Evolutionary conservation across 2,329 filamentous ascomycete species (phyloP).

Genomic region (Colletotrichum eremochloae): DNA sequence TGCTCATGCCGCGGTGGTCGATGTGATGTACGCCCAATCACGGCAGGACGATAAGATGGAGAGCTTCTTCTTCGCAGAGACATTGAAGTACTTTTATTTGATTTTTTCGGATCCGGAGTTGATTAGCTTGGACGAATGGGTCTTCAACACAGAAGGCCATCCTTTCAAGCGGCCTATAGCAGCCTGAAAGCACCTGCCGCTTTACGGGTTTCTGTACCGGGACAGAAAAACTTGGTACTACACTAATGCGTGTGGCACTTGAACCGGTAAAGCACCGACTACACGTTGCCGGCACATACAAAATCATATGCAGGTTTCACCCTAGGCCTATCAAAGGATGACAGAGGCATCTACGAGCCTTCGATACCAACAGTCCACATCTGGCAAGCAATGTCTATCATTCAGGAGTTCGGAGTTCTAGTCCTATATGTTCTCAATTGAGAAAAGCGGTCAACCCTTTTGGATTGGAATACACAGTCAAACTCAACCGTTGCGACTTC

Average conservation of each 20-base stretch:
- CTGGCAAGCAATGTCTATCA: too few relatives aligned
- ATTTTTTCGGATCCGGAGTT: slow-evolving; percentile 75
- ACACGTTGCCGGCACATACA: neutral
- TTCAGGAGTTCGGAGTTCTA: neutral
- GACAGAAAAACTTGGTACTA: neutral
- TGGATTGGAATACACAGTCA: neutral
- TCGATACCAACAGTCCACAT: slow-evolving; percentile 3
- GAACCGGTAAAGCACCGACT: neutral
- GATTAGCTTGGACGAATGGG: slow-evolving; percentile 76
- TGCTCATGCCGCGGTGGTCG: slow-evolving; percentile 62
- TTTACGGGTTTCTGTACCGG: neutral
- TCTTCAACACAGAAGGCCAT: slow-evolving; percentile 69
- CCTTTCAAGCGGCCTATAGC: slow-evolving; percentile 50
- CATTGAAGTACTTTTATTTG: slow-evolving; percentile 81
- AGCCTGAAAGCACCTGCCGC: neutral
- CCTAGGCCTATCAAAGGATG: neutral
- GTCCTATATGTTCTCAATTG: neutral
- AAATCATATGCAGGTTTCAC: neutral
- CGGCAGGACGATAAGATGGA: slow-evolving; percentile 61
- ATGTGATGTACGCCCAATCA: slow-evolving; percentile 61
- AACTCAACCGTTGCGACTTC: neutral
- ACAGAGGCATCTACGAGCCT: neutral
- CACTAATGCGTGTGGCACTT: slow-evolving; percentile 5
- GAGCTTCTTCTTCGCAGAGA: slow-evolving; percentile 81
- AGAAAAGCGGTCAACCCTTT: neutral